Base-by-base conservation (phyloP, 2,329 filamentous ascomycete genomes). In the Stachybotrys elegans region DNA sequence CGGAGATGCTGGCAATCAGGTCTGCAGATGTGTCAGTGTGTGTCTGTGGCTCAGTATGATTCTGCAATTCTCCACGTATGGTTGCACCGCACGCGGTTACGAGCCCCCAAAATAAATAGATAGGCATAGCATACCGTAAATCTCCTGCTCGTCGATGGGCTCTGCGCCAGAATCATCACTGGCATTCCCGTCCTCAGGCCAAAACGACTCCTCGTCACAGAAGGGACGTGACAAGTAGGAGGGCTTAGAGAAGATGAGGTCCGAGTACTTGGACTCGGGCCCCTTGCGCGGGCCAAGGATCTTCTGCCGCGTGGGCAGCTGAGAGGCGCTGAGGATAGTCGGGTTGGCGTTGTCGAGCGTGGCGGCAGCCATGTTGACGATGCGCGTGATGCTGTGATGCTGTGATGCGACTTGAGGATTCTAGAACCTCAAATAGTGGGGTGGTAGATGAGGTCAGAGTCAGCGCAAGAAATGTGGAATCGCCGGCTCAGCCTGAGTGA, bases 91-190 rank as follows among this genome's bases (percentile, higher is more conserved):
- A n/a, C n/a, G n/a, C n/a, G n/a, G n/a, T n/a, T n/a, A n/a, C n/a
- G n/a, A n/a, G n/a, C n/a, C n/a, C n/a, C n/a, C n/a, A n/a, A n/a
- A n/a, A n/a, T n/a, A n/a, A n/a, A n/a, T n/a, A n/a, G n/a, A n/a
- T n/a, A n/a, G n/a, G n/a, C n/a, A 32, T 5, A 32, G 46, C 71
- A 50, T 70, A 93, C 89, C 90, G 62, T 92, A 98, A 34, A 98
- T 92, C 67, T 98, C 93, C 65, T 96, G 93, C 64, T 94, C 88
- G 61, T 98, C 93, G 54, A 98, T 95, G 45, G 87, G 86, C 56
- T 97, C 91, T 27, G 83, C 74, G 2, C 73, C 70, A 40, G 81
- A 75, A 46, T 84, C 79, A 46, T 82, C 79, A 41, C 79, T 70
- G 40, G 64, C 70, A 39, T 69, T 63, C 17, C 61, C 57, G 41